Base-by-base conservation (phyloP, 2,329 filamentous ascomycete genomes). In the Calonectria leucothoes region DNA sequence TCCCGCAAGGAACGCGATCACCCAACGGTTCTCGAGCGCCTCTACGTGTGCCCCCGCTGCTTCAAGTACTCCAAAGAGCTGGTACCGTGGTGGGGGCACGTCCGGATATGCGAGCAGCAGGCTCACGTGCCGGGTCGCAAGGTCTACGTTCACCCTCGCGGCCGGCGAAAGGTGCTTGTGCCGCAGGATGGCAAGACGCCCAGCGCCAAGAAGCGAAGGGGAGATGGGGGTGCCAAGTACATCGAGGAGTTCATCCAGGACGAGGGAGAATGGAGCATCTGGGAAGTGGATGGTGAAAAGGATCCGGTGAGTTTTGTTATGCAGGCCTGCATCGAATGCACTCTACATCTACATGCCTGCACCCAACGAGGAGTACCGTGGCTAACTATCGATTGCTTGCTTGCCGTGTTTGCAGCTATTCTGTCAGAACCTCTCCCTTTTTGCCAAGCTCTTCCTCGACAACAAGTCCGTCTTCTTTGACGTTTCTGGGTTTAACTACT, bases 401-500 rank as follows among this genome's bases (percentile, higher is more conserved):
- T n/a, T n/a, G n/a, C n/a, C n/a, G n/a, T n/a, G n/a, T 6, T 66
- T 57, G 31, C 74, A 93, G 89, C 90, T 98, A 35, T 98, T 98
- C 83, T 96, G 95, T 78, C 97, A 98, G 85, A 98, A 98, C 80
- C 90, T 99, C 15, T 98, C 95, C 12, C 92, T 99, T 57, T 98
- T 98, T 83, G 96, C 95, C 33, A 99, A 98, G 85, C 91, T 99
- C 55, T 99, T 98, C 84, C 93, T 99, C 76, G 96, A 98, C 84
- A 98, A 97, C 82, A 99, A 99, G 82, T 98, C 95, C 10, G 96
- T 99, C 78, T 98, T 98, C 86, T 99, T 98, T 87, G 97, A 99
- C 82, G 96, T 98, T 57, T 92, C 93, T 6, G 95, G 94, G 66
- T 99, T 99, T 86, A 93, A 98, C 78, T 99, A 98, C 88, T 98